Evolutionary conservation across 139 green algal species (phyloP).

Genomic region (Trebouxia sp.): DNA sequence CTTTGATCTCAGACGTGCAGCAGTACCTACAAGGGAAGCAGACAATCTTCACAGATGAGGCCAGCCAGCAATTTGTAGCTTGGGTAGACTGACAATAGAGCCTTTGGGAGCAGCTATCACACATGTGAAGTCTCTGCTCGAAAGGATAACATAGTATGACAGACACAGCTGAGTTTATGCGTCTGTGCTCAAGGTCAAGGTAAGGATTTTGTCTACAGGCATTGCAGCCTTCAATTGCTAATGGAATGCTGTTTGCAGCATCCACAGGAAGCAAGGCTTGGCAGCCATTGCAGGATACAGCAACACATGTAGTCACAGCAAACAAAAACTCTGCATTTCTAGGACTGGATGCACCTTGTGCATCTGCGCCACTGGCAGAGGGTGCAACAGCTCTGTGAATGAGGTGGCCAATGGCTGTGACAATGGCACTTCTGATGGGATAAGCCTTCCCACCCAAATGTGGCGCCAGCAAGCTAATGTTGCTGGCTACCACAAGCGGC

Average conservation of each 20-base stretch:
- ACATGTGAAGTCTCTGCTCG: too few relatives aligned
- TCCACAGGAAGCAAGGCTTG: too few relatives aligned
- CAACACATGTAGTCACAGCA: too few relatives aligned
- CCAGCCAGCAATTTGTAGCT: too few relatives aligned
- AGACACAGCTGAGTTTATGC: too few relatives aligned
- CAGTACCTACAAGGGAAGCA: not conserved
- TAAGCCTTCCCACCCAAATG: slow-evolving; percentile 77
- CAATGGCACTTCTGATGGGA: slow-evolving; percentile 67
- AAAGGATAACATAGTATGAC: too few relatives aligned
- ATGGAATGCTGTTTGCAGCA: too few relatives aligned
- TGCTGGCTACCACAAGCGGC: slow-evolving; percentile 41
- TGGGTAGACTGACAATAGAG: not conserved
- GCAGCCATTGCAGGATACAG: too few relatives aligned
- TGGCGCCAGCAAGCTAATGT: slow-evolving; percentile 63
- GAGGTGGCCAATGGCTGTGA: slow-evolving; percentile 64
- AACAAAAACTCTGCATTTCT: too few relatives aligned
- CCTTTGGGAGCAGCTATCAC: not conserved
- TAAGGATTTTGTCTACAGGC: too few relatives aligned
- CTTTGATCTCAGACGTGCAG: slow-evolving; percentile 68
- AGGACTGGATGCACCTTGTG: slow-evolving; percentile 28
- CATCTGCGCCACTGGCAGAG: slow-evolving; percentile 24
- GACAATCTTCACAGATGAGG: not conserved
- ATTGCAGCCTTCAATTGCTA: too few relatives aligned
- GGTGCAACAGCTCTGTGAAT: slow-evolving; percentile 36
- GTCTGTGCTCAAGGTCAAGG: too few relatives aligned